These are phyloP conservation scores for Colletotrichum cereale DNA, from an alignment of 2,329 filamentous ascomycete species.

Conservation along the genomic window DNA sequence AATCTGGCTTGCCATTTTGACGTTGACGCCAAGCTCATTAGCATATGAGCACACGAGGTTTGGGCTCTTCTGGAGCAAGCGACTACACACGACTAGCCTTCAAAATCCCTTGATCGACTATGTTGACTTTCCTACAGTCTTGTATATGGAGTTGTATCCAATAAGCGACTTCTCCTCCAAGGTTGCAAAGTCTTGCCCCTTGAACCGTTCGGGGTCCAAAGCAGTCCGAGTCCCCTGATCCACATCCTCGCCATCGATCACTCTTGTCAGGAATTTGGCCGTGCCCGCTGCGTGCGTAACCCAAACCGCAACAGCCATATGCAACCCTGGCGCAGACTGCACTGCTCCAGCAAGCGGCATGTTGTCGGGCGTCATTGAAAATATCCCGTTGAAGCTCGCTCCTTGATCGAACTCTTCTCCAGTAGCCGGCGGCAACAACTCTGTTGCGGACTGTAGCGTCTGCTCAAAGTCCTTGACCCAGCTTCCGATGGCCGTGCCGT, in stretches of 20 bases:
- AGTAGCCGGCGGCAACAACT: background rate
- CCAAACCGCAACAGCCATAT: slow-evolving; percentile 27
- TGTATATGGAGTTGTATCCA: slow-evolving; percentile 27
- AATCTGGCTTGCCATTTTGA: slow-evolving; percentile 66
- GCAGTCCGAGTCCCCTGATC: slow-evolving; percentile 1
- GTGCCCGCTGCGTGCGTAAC: slow-evolving; percentile 28
- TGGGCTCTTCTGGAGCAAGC: slow-evolving; percentile 71
- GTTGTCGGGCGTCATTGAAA: slow-evolving; percentile 43
- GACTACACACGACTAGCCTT: slow-evolving; percentile 56
- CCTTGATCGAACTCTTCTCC: slow-evolving; percentile 2
- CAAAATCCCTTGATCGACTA: background rate
- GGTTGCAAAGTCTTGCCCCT: background rate
- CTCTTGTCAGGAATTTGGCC: slow-evolving; percentile 7
- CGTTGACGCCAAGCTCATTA: slow-evolving; percentile 62
- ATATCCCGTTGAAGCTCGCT: slow-evolving; percentile 26
- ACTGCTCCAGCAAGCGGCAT: slow-evolving; percentile 34
- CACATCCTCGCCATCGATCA: slow-evolving; percentile 1
- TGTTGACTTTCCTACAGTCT: slow-evolving; percentile 5
- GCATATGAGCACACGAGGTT: slow-evolving; percentile 68
- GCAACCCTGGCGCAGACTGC: slow-evolving; percentile 8
- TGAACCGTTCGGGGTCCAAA: slow-evolving; percentile 19
- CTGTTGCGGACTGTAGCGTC: slow-evolving; percentile 4
- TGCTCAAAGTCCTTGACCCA: slow-evolving; percentile 18
- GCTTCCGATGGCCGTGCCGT: slow-evolving; percentile 17
- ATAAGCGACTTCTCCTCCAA: slow-evolving; percentile 17